phyloP scores from a whole-genome alignment of 805 yeast genomes.

The Barnettozyma vustinii region DNA sequence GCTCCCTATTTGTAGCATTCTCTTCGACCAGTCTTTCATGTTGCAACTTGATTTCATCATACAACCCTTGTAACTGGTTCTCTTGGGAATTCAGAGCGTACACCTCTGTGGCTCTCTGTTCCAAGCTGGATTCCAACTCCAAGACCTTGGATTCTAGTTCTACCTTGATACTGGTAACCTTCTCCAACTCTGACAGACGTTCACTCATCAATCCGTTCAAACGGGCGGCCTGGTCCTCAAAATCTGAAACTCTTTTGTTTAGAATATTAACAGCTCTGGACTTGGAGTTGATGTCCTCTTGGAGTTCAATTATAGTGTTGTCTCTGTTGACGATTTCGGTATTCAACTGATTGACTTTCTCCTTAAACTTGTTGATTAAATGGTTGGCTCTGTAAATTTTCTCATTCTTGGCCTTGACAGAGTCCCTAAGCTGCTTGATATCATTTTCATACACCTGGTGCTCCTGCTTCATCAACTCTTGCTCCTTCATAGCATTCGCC shows the following conservation, averaged over 20 bases:
- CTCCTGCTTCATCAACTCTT: conserved; percentile 18
- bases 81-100: not conserved
- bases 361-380: conserved; percentile 19
- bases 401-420: conserved; percentile 13
- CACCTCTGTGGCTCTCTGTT: not conserved
- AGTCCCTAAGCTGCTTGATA: conserved; percentile 11
- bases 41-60: not conserved
- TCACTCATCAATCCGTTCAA: conserved; percentile 6
- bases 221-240: conserved; percentile 16
- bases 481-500: conserved; percentile 16
- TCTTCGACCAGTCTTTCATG: not conserved
- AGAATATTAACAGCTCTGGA: conserved; percentile 13
- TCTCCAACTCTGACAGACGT: conserved; percentile 14
- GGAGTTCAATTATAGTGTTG: conserved; percentile 8
- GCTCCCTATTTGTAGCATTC: not conserved
- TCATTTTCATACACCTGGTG: conserved; percentile 17
- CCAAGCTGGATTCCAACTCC: not conserved
- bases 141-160: not conserved
- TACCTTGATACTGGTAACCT: not conserved
- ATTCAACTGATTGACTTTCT: conserved; percentile 15
- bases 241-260: conserved; percentile 13
- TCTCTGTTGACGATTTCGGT: conserved; percentile 8
- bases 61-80: not conserved
- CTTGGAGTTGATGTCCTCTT: conserved; percentile 13
- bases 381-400: conserved; percentile 12